phyloP scores from a whole-genome alignment of 2,329 filamentous ascomycete genomes.

The Aureobasidium sp. region DNA sequence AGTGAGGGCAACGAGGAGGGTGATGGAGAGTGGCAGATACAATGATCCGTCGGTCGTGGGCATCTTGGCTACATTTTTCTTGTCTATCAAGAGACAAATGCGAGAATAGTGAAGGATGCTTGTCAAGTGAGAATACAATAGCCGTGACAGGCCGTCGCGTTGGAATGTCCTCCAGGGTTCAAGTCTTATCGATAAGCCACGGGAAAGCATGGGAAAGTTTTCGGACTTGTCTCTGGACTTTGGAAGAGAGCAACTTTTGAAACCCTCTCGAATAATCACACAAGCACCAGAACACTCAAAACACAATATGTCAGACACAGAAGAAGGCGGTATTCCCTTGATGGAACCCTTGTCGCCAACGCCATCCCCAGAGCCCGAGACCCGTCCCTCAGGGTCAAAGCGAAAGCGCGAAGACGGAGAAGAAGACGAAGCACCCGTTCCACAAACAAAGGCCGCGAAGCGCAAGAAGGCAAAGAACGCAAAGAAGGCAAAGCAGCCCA shows the following conservation, averaged over 20 bases:
- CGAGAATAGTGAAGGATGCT: background rate
- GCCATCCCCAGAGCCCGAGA: conserved; percentile 26
- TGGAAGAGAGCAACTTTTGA: background rate
- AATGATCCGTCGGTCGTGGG: background rate
- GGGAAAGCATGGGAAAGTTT: conserved; percentile 19
- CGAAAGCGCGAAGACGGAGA: conserved; percentile 43
- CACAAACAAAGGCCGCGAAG: conserved; percentile 44
- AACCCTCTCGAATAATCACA: background rate
- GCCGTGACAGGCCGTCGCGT: conserved; percentile 1
- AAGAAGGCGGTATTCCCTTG: conserved; percentile 46
- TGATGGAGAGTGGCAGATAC: background rate
- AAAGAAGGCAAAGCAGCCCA: conserved; percentile 64
- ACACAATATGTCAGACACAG: conserved; percentile 49
- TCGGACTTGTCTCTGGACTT: background rate
- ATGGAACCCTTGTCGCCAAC: conserved; percentile 45
- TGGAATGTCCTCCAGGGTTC: background rate
- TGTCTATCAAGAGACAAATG: no score
- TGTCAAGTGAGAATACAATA: no score
- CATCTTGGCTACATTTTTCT: conserved; percentile 12
- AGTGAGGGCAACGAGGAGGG: conserved; percentile 1
- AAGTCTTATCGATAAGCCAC: conserved; percentile 4
- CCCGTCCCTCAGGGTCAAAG: conserved; percentile 39
- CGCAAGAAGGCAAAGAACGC: conserved; percentile 55
- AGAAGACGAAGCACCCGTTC: conserved; percentile 29
- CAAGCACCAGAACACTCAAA: background rate